Conservation (phyloP, 1,284 basidiomycete species). For the Tremellales sp. region DNA sequence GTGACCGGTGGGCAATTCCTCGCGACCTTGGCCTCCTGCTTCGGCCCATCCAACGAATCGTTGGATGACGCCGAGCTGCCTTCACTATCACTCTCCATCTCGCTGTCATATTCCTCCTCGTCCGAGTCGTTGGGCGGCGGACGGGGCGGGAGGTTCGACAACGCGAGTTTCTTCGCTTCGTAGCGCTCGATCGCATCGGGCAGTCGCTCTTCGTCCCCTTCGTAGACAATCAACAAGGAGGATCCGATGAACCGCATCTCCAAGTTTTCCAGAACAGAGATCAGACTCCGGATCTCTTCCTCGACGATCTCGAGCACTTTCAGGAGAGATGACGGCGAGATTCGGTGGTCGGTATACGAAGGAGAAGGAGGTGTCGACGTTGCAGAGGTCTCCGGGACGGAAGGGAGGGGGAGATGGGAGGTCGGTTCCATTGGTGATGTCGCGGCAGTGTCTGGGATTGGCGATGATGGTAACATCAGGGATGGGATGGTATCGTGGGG, state of each 20-base stretch:
- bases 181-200: slow-evolving; percentile 49
- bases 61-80: slow-evolving; percentile 5
- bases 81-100: slow-evolving; percentile 36
- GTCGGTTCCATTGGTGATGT: slow-evolving; percentile 23
- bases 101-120: slow-evolving; percentile 45
- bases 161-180: slow-evolving; percentile 38
- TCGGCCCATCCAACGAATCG: slow-evolving; percentile 14
- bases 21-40: slow-evolving; percentile 41
- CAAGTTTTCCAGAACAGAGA: slow-evolving; percentile 54
- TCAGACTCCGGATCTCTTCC: slow-evolving; percentile 57
- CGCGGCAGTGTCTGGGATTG: slow-evolving; percentile 25
- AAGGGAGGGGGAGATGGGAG: too few species aligned
- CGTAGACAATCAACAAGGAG: slow-evolving; percentile 79
- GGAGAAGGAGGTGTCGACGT: slow-evolving; percentile 5
- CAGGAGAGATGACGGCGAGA: slow-evolving; percentile 58
- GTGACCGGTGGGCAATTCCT: slow-evolving; percentile 57
- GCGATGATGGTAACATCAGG: slow-evolving; percentile 15
- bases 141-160: slow-evolving; percentile 9
- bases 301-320: slow-evolving; percentile 55
- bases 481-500: slow-evolving; percentile 30
- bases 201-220: slow-evolving; percentile 59
- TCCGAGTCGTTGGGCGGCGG: slow-evolving; percentile 17
- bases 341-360: slow-evolving; percentile 44
- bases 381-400: too few species aligned
- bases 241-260: slow-evolving; percentile 78